phyloP scores from a whole-genome alignment of 768 basidiomycete species.

The Leccinum longicurvipes region DNA sequence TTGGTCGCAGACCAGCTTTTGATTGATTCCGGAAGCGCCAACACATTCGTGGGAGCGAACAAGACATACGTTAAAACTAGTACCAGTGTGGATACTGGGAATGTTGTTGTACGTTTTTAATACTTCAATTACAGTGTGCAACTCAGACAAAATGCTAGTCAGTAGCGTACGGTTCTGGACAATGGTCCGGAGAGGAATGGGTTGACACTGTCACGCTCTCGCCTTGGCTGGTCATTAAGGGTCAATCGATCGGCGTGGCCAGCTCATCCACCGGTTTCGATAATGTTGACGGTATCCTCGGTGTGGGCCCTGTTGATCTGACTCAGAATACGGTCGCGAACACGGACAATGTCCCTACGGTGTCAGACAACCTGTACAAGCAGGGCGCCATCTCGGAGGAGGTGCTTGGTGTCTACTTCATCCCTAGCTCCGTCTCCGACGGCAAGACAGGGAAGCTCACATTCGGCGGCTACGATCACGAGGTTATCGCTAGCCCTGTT shows the following conservation, averaged over 20 bases:
- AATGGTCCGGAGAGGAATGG: constrained; percentile 12
- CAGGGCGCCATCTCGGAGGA: constrained; percentile 26
- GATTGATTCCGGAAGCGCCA: constrained; percentile 32
- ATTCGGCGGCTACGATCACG: constrained; percentile 23
- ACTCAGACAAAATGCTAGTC: not conserved
- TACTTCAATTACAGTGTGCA: not conserved
- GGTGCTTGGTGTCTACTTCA: constrained; percentile 33
- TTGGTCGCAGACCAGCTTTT: constrained; percentile 22
- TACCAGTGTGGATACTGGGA: constrained; percentile 19
- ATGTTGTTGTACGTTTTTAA: constrained; percentile 13
- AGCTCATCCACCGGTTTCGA: constrained; percentile 19
- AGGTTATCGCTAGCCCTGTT: constrained; percentile 5
- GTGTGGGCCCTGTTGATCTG: constrained; percentile 34
- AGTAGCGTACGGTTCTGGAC: constrained; percentile 2
- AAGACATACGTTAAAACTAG: constrained; percentile 9
- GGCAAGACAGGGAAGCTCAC: constrained; percentile 22
- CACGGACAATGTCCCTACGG: constrained; percentile 26
- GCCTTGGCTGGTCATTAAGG: not conserved
- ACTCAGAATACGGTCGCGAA: constrained; percentile 24
- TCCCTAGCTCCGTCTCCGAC: constrained; percentile 15
- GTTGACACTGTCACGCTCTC: constrained; percentile 9
- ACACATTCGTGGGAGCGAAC: constrained; percentile 27
- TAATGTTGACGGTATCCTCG: constrained; percentile 38
- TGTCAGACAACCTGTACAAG: constrained; percentile 31
- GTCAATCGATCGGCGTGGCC: constrained; percentile 39